Evolutionary conservation across 169 alveolate genomes (phyloP).

Genomic region (Plasmodium gonderi): DNA sequence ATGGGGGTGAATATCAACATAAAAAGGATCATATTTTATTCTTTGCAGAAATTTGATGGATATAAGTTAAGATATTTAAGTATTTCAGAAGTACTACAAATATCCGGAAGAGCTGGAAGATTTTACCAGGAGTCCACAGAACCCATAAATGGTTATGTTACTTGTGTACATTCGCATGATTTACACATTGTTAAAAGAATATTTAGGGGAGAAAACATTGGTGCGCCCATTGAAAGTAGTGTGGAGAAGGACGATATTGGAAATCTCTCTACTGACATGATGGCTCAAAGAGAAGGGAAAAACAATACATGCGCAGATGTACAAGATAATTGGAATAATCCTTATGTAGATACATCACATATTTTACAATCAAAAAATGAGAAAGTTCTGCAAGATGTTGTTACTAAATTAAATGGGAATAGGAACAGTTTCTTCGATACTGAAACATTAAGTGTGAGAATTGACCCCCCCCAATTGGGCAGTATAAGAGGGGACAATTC

Average conservation of each 20-base stretch:
- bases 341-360: too few relatives aligned
- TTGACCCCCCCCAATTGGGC: not conserved
- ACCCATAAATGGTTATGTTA: constrained; percentile 29
- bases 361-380: too few relatives aligned
- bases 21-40: constrained; percentile 89
- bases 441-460: too few relatives aligned
- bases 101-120: constrained; percentile 95
- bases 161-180: constrained; percentile 43
- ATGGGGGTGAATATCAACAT: constrained; percentile 93
- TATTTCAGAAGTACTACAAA: constrained; percentile 88
- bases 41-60: constrained; percentile 85
- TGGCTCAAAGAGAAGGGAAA: not conserved
- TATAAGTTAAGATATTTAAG: constrained; percentile 77
- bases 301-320: not conserved
- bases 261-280: not conserved
- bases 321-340: too few relatives aligned
- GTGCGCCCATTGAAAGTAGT: not conserved
- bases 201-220: not conserved
- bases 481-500: not conserved
- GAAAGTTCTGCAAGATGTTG: too few relatives aligned
- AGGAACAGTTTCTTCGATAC: too few relatives aligned
- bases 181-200: constrained; percentile 7
- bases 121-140: constrained; percentile 29
- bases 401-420: not conserved
- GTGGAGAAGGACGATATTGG: not conserved